Percentiles rank a stretch among this genome's conserved stretches.
Conservation (phyloP, 169 alveolate genomes). For the Plasmodium knowlesi region DNA sequence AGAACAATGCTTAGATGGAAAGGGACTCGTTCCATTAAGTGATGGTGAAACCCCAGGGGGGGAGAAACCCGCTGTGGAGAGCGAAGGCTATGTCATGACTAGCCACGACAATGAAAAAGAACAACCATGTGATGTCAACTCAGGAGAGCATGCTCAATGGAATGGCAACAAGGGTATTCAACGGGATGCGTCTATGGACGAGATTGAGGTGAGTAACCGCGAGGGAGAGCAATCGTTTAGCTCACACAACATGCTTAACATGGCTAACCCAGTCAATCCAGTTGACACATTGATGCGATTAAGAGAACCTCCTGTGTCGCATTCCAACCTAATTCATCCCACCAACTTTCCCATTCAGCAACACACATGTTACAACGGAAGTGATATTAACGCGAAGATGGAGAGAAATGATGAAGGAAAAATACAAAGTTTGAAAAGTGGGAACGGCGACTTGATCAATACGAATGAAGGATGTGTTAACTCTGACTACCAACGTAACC, state of each 20-base stretch:
- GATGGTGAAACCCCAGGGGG: background rate
- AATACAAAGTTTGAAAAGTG: background rate
- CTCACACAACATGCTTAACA: too few relatives aligned
- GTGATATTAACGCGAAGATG: background rate
- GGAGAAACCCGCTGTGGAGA: background rate
- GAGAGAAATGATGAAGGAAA: background rate
- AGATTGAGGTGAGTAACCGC: background rate
- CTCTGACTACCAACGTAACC: background rate
- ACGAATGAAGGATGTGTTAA: too few relatives aligned
- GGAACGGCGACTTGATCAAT: background rate
- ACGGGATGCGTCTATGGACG: background rate
- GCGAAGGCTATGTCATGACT: background rate
- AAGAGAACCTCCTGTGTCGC: background rate
- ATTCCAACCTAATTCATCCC: too few relatives aligned
- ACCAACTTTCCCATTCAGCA: background rate
- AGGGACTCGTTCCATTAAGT: background rate
- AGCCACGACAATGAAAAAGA: background rate
- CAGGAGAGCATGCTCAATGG: background rate
- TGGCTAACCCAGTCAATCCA: background rate
- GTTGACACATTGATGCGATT: too few relatives aligned
- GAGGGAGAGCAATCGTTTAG: background rate
- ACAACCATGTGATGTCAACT: background rate
- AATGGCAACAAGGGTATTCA: background rate
- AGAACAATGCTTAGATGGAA: background rate
- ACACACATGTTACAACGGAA: background rate